Conservation (phyloP, 1,284 basidiomycete genomes). For the Mixia osmundae region DNA sequence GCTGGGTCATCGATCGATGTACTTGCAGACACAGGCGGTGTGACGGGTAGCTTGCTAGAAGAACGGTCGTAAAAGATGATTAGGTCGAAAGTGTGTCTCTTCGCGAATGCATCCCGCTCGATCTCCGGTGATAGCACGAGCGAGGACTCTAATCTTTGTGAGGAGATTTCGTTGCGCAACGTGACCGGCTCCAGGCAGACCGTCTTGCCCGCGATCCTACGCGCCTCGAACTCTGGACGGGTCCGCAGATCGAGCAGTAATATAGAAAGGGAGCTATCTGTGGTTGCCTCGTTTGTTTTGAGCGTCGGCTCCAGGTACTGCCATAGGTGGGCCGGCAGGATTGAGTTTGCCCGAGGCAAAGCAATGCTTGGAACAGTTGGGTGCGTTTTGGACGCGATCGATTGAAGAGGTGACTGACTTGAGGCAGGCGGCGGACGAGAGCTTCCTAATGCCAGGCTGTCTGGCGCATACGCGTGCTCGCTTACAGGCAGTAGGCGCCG, state of each 20-base stretch:
- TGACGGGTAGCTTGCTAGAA: conserved; percentile 32
- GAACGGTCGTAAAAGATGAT: conserved; percentile 66
- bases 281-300: too few species aligned
- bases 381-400: not conserved
- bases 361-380: conserved; percentile 20
- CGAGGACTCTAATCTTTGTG: conserved; percentile 46
- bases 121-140: conserved; percentile 43
- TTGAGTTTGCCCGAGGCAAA: conserved; percentile 33
- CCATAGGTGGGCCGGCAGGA: conserved; percentile 37
- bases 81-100: conserved; percentile 66
- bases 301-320: conserved; percentile 34
- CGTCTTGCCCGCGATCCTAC: conserved; percentile 42
- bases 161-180: conserved; percentile 42
- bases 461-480: too few species aligned
- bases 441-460: not conserved
- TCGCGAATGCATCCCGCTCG: conserved; percentile 47
- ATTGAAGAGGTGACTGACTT: not conserved
- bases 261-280: conserved; percentile 19
- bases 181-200: conserved; percentile 71
- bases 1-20: conserved; percentile 2
- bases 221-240: conserved; percentile 46
- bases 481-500: not conserved
- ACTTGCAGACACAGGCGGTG: conserved; percentile 6
- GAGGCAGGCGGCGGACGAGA: not conserved
- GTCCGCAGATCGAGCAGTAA: conserved; percentile 63